phyloP scores from a whole-genome alignment of 768 basidiomycete genomes.

The Tricholoma flavovirens region DNA sequence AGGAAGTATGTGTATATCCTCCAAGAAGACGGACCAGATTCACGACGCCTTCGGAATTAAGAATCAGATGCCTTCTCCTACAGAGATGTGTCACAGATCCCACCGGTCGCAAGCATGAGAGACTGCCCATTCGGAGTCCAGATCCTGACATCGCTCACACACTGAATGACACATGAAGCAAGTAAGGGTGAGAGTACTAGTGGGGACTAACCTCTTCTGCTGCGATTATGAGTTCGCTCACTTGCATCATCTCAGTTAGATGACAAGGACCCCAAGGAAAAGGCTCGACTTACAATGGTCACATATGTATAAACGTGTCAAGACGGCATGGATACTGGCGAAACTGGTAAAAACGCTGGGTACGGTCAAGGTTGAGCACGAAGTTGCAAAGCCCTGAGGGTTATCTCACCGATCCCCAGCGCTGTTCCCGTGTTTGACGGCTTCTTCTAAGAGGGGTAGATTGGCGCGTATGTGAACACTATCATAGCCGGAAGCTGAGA shows the following conservation, averaged over 20 bases:
- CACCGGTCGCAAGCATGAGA: slow-evolving; percentile 49
- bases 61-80: not conserved
- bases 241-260: slow-evolving; percentile 25
- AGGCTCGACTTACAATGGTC: slow-evolving; percentile 45
- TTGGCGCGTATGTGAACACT: slow-evolving; percentile 61
- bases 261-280: not conserved
- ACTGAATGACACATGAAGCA: slow-evolving; percentile 28
- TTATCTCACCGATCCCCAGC: slow-evolving; percentile 59
- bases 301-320: slow-evolving; percentile 52
- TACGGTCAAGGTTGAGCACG: not conserved
- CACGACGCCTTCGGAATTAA: slow-evolving; percentile 37
- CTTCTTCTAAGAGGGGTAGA: slow-evolving; percentile 53
- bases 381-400: not conserved
- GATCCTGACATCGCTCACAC: slow-evolving; percentile 47
- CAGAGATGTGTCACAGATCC: slow-evolving; percentile 9
- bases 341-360: slow-evolving; percentile 58
- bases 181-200: not conserved
- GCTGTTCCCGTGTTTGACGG: slow-evolving; percentile 58
- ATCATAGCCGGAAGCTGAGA: slow-evolving; percentile 64
- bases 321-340: slow-evolving; percentile 47
- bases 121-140: slow-evolving; percentile 54
- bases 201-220: slow-evolving; percentile 57
- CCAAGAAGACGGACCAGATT: slow-evolving; percentile 62
- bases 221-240: slow-evolving; percentile 47
- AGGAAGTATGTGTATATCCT: slow-evolving; percentile 48